A percentile compares a stretch with the other conserved stretches of the same genome.
Evolutionary conservation across 2,329 filamentous ascomycete genomes (phyloP).

Genomic region (Sporothrix variecibatus): DNA sequence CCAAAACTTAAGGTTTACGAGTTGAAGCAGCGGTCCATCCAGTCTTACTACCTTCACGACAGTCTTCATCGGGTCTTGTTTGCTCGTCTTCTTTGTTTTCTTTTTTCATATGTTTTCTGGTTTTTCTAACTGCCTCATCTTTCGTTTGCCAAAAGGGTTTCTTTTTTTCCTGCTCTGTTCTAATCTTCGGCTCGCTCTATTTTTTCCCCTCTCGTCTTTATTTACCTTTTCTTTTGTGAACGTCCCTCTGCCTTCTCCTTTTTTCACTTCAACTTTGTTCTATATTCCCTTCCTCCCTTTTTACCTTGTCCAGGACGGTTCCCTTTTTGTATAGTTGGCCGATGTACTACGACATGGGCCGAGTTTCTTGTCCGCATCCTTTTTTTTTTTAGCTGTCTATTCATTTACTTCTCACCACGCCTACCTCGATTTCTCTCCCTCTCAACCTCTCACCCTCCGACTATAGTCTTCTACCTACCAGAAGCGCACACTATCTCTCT

Average conservation of each 20-base stretch:
- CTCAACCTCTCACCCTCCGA: neutral
- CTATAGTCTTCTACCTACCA: neutral
- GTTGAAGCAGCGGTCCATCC: constrained; percentile 17
- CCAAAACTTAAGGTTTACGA: neutral
- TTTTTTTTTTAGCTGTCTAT: neutral
- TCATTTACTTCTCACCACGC: neutral
- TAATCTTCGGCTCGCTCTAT: constrained; percentile 4
- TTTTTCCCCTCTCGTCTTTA: neutral
- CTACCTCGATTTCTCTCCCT: neutral
- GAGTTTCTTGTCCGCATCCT: neutral
- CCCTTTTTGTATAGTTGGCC: constrained; percentile 17
- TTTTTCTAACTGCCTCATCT: neutral
- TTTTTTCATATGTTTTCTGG: neutral
- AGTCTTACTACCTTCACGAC: neutral
- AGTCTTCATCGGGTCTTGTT: constrained; percentile 14
- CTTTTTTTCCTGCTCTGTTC: neutral
- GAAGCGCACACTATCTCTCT: constrained; percentile 5
- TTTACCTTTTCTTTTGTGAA: constrained; percentile 11
- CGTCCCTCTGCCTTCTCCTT: neutral
- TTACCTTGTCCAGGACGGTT: neutral
- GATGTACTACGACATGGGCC: constrained; percentile 7
- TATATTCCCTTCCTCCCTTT: constrained; percentile 24
- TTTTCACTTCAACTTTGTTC: constrained; percentile 20
- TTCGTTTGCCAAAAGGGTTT: constrained; percentile 12
- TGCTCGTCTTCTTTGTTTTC: neutral